Evolutionary conservation across 805 yeast species (phyloP).

Genomic region (Komagataella ulmi): DNA sequence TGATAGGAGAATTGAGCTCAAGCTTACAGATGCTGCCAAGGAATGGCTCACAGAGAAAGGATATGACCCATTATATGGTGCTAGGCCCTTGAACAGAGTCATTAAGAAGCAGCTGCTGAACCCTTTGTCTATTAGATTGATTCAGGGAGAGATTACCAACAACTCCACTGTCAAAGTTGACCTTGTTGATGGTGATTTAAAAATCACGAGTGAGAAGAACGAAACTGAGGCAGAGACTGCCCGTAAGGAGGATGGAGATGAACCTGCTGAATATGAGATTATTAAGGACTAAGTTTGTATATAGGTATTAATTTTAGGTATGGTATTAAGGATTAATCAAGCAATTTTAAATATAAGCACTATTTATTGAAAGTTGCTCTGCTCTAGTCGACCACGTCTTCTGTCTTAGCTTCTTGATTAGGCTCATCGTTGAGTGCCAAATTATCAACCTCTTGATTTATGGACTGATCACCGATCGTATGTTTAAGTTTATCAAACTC

Average conservation of each 20-base stretch:
- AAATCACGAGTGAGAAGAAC: not conserved
- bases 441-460: not conserved
- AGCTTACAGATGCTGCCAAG: slow-evolving; percentile 48
- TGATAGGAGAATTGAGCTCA: slow-evolving; percentile 60
- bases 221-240: not conserved
- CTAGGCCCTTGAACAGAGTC: slow-evolving; percentile 87
- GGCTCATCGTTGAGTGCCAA: not conserved
- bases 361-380: too few species aligned
- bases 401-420: not conserved
- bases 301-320: not conserved
- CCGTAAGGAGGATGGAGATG: not conserved
- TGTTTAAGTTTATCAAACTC: slow-evolving; percentile 45
- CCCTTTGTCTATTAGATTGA: slow-evolving; percentile 71
- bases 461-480: slow-evolving; percentile 22
- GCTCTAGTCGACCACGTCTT: not conserved
- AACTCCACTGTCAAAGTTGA: slow-evolving; percentile 41
- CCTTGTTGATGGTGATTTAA: slow-evolving; percentile 22
- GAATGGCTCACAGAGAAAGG: slow-evolving; percentile 75
- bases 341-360: not conserved
- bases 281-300: not conserved
- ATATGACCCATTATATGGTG: slow-evolving; percentile 87
- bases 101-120: slow-evolving; percentile 76
- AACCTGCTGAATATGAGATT: not conserved
- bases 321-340: not conserved
- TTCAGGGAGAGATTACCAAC: slow-evolving; percentile 62